These are phyloP conservation scores for Chaetomium strumarium DNA, from an alignment of 2,329 filamentous ascomycete genomes.

Conservation along the genomic window DNA sequence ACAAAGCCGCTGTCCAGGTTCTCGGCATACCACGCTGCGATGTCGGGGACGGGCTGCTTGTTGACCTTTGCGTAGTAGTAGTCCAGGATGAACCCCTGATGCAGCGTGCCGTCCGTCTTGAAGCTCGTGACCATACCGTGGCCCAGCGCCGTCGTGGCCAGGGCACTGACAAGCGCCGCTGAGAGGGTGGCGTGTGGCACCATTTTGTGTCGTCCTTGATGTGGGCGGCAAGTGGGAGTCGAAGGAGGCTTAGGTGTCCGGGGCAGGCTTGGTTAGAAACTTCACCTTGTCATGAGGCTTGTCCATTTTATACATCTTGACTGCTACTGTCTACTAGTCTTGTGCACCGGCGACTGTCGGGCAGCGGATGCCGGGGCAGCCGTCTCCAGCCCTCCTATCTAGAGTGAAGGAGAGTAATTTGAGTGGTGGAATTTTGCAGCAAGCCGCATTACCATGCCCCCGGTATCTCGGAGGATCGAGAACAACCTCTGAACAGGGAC, in stretches of 20 bases:
- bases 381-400: background rate
- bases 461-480: background rate
- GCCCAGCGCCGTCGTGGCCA: constrained; percentile 27
- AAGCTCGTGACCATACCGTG: constrained; percentile 46
- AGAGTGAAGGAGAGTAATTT: background rate
- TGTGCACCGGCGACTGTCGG: too few species aligned
- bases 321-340: background rate
- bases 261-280: too few species aligned
- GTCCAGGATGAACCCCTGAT: constrained; percentile 29
- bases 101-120: constrained; percentile 37
- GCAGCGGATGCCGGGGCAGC: too few species aligned
- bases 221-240: background rate
- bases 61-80: constrained; percentile 32
- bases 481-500: too few species aligned
- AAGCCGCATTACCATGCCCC: too few species aligned
- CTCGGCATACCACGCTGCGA: constrained; percentile 29
- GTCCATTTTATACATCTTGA: background rate
- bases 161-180: constrained; percentile 17
- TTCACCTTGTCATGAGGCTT: background rate
- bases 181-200: background rate
- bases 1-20: constrained; percentile 37
- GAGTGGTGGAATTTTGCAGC: background rate
- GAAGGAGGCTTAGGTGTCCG: too few species aligned
- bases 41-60: constrained; percentile 18
- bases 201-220: background rate